These are phyloP conservation scores for Takakia lepidozioides DNA, from an alignment of 225 moss, liverwort and hornwort species.

Conservation along the genomic window DNA sequence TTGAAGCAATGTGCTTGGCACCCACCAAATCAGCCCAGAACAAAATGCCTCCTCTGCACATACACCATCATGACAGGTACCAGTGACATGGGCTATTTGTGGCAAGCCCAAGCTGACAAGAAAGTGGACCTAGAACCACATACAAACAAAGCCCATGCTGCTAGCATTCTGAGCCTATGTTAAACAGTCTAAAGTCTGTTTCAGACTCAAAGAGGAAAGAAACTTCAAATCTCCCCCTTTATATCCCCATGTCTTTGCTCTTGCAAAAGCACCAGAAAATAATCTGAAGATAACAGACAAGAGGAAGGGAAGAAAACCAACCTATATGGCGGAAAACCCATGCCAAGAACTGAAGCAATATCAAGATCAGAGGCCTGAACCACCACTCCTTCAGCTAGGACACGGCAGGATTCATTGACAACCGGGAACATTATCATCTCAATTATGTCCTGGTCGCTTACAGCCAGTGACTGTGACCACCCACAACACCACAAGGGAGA, in stretches of 20 bases:
- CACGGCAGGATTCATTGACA: constrained; percentile 87
- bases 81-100: no score
- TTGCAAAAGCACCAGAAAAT: no score
- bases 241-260: no score
- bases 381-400: constrained; percentile 81
- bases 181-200: no score
- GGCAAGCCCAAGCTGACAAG: no score
- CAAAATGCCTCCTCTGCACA: constrained; percentile 79
- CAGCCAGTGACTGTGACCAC: constrained; percentile 56
- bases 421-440: constrained; percentile 97
- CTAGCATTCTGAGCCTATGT: no score
- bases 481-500: constrained; percentile 4
- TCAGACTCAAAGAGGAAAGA: no score
- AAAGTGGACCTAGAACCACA: no score
- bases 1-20: constrained; percentile 72
- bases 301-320: constrained; percentile 2
- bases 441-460: constrained; percentile 85
- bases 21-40: constrained; percentile 94
- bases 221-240: no score
- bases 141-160: no score
- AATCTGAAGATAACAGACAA: not conserved
- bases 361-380: constrained; percentile 81
- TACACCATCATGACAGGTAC: no score
- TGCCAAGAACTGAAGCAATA: constrained; percentile 88
- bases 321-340: constrained; percentile 99